Conservation (phyloP, 768 basidiomycete genomes). For the Lactifluus piperatus region DNA sequence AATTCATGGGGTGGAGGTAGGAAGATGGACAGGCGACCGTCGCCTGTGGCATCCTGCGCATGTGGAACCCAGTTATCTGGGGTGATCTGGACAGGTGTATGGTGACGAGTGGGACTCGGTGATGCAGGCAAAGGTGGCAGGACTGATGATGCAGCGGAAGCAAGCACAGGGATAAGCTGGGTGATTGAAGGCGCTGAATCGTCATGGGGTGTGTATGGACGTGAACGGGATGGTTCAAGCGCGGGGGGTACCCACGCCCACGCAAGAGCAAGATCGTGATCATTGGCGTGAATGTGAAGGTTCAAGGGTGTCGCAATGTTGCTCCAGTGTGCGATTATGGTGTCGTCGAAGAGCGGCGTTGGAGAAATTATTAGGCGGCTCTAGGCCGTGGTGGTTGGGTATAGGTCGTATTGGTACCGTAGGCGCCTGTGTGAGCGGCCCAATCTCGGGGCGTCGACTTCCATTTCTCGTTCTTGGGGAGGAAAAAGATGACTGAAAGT, state of each 20-base stretch:
- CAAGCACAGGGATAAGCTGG: slow-evolving; percentile 12
- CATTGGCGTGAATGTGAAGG: slow-evolving; percentile 1
- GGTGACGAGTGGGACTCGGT: too few relatives aligned
- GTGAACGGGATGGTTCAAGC: slow-evolving; percentile 5
- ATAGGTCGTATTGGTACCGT: slow-evolving; percentile 1
- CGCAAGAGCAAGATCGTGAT: slow-evolving; percentile 8
- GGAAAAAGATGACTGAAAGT: background rate
- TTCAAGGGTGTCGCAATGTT: background rate
- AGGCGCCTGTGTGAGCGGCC: slow-evolving; percentile 2
- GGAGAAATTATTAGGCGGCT: background rate
- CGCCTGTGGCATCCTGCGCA: too few relatives aligned
- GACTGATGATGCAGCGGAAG: slow-evolving; percentile 1
- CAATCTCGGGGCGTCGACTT: slow-evolving; percentile 3
- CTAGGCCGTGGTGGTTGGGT: slow-evolving; percentile 8
- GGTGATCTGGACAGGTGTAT: too few relatives aligned
- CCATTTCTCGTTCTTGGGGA: slow-evolving; percentile 1
- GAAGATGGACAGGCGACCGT: too few relatives aligned
- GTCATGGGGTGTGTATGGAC: slow-evolving; percentile 18
- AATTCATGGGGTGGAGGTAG: too few relatives aligned
- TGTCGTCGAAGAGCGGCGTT: background rate
- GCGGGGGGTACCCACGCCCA: background rate
- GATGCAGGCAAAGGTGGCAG: background rate
- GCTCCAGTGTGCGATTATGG: background rate
- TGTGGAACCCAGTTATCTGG: too few relatives aligned
- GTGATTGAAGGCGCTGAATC: slow-evolving; percentile 16